Evolutionary conservation across 202 grass and related monocot genomes (phyloP).

Genomic region (Miscanthus sacchariflorus): DNA sequence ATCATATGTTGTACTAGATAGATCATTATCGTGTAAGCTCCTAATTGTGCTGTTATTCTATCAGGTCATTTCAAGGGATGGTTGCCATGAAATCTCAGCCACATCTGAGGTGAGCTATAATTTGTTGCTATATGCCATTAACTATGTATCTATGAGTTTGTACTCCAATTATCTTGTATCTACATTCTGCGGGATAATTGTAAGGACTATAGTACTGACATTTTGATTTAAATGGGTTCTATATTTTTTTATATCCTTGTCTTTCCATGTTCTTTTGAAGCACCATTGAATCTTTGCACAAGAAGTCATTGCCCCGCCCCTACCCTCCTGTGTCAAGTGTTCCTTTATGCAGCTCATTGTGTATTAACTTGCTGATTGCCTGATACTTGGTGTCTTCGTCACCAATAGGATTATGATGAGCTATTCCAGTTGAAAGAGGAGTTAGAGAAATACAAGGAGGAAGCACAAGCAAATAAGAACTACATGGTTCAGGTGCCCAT

Average conservation of each 20-base stretch:
- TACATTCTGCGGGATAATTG: not conserved
- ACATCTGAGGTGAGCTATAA: slow-evolving; percentile 61
- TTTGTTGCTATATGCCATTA: slow-evolving; percentile 17
- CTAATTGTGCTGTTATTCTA: slow-evolving; percentile 41
- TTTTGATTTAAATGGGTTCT: not conserved
- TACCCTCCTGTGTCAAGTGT: not conserved
- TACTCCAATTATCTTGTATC: not conserved
- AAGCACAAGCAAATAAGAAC: slow-evolving; percentile 91
- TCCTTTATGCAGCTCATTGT: slow-evolving; percentile 28
- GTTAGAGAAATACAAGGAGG: slow-evolving; percentile 88
- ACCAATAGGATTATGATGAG: slow-evolving; percentile 69
- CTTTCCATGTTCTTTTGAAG: not conserved
- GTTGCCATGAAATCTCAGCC: slow-evolving; percentile 45
- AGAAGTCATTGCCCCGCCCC: not conserved
- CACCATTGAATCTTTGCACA: slow-evolving; percentile 1
- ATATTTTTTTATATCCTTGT: not conserved
- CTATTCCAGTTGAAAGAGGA: slow-evolving; percentile 84
- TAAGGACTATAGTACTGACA: not conserved
- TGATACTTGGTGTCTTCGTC: not conserved
- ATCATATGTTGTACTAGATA: not conserved
- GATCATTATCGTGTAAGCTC: not conserved
- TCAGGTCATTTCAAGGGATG: slow-evolving; percentile 56
- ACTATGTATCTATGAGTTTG: not conserved
- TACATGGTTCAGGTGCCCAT: slow-evolving; percentile 89
- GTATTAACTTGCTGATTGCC: not conserved